phyloP scores from a whole-genome alignment of 805 yeast species.

The Spathaspora sp. region DNA sequence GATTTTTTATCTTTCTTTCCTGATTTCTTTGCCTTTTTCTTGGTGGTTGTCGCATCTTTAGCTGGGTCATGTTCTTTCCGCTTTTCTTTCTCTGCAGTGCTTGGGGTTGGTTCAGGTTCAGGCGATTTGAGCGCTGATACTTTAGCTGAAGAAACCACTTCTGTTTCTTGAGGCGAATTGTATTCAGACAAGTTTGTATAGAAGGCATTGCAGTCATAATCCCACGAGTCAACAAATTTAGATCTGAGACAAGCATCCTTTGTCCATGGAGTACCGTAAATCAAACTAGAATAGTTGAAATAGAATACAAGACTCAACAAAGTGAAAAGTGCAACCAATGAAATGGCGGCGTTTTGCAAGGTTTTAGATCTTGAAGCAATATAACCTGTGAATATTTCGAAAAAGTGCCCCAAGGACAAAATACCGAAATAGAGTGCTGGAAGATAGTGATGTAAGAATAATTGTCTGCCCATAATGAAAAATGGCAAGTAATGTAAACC shows the following conservation, averaged over 20 bases:
- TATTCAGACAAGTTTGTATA: slow-evolving; percentile 28
- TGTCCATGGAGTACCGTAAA: slow-evolving; percentile 82
- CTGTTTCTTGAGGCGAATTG: slow-evolving; percentile 12
- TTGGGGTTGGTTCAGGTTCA: slow-evolving; percentile 9
- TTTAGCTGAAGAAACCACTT: slow-evolving; percentile 16
- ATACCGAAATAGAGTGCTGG: slow-evolving; percentile 90
- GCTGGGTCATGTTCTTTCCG: not conserved
- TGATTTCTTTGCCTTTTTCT: not conserved
- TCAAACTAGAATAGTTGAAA: slow-evolving; percentile 62
- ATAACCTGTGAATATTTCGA: slow-evolving; percentile 48
- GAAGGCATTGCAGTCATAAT: slow-evolving; percentile 74
- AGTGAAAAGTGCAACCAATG: slow-evolving; percentile 46
- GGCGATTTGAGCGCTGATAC: slow-evolving; percentile 4
- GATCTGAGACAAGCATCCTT: slow-evolving; percentile 58
- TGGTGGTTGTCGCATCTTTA: not conserved
- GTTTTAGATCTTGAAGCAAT: slow-evolving; percentile 32
- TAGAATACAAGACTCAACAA: slow-evolving; percentile 52
- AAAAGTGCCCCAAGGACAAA: slow-evolving; percentile 66
- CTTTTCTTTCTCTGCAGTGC: not conserved
- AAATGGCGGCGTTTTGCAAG: slow-evolving; percentile 44
- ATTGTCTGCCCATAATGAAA: slow-evolving; percentile 85
- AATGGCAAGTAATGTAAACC: slow-evolving; percentile 69
- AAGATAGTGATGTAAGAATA: slow-evolving; percentile 89
- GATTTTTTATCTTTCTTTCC: not conserved
- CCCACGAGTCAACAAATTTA: slow-evolving; percentile 70